A percentile compares a stretch with the other conserved stretches of the same genome.
These are phyloP conservation scores for Auxenochlorella protothecoides DNA, from an alignment of 139 green algal genomes.

Conservation along the genomic window DNA sequence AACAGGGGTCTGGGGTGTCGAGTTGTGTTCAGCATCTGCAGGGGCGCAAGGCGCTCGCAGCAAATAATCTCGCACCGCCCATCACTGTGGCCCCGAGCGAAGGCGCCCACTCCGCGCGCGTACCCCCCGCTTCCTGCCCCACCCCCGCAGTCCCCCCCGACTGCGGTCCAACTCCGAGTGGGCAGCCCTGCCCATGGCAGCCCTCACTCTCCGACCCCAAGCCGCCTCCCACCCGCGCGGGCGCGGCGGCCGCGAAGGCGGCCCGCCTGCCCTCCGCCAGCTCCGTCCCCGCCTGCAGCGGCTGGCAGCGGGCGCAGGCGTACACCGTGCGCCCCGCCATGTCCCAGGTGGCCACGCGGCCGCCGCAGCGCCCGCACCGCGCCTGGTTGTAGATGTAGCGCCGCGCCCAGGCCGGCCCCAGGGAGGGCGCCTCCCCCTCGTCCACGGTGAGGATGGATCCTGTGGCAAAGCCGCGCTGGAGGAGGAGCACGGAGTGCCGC, in stretches of 20 bases:
- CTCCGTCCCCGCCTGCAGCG: slow-evolving; percentile 5
- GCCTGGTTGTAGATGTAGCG: slow-evolving; percentile 84
- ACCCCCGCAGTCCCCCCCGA: too few species aligned
- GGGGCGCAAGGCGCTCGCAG: too few species aligned
- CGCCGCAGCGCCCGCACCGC: slow-evolving; percentile 54
- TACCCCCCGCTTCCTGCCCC: too few species aligned
- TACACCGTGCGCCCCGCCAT: slow-evolving; percentile 67
- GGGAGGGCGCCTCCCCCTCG: slow-evolving; percentile 44
- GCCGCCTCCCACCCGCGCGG: slow-evolving; percentile 6
- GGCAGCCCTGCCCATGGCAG: too few species aligned
- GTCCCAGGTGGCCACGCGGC: slow-evolving; percentile 49
- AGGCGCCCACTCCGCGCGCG: too few species aligned
- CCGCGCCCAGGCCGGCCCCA: slow-evolving; percentile 62
- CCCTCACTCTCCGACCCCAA: too few species aligned
- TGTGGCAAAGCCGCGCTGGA: slow-evolving; percentile 60
- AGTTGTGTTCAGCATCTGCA: too few species aligned
- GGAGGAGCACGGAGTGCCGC: slow-evolving; percentile 49
- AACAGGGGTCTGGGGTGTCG: neutral
- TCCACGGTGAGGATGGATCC: slow-evolving; percentile 85
- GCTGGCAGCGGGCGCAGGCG: slow-evolving; percentile 62
- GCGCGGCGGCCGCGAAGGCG: slow-evolving; percentile 22
- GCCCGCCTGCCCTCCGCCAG: slow-evolving; percentile 9
- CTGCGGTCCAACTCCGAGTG: too few species aligned
- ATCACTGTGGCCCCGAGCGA: too few species aligned
- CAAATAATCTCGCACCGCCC: too few species aligned